phyloP scores from a whole-genome alignment of 495 filamentous ascomycete genomes.

The Ascodesmis nigricans region DNA sequence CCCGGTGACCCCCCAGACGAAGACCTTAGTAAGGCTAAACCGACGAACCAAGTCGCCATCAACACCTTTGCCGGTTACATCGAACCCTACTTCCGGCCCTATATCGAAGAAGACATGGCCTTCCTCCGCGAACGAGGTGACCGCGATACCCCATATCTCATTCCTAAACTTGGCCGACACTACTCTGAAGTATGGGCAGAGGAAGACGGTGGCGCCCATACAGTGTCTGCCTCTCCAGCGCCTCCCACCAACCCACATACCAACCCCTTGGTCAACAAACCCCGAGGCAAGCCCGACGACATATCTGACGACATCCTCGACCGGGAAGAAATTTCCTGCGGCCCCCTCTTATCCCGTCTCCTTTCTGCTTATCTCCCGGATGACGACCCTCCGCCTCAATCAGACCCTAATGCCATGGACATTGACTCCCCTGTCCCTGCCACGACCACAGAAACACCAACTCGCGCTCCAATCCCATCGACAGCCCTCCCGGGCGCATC shows the following conservation, averaged over 20 bases:
- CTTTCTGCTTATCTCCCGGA: constrained; percentile 67
- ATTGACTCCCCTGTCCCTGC: constrained; percentile 25
- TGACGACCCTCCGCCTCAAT: constrained; percentile 37
- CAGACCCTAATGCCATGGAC: constrained; percentile 32
- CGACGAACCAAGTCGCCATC: constrained; percentile 75
- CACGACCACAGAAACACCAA: background rate
- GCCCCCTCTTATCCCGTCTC: constrained; percentile 64
- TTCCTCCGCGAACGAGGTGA: constrained; percentile 84
- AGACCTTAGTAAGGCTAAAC: constrained; percentile 88
- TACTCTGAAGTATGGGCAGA: constrained; percentile 85
- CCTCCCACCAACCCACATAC: constrained; percentile 29
- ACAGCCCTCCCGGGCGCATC: constrained; percentile 55
- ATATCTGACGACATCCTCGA: constrained; percentile 68
- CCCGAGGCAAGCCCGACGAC: constrained; percentile 61
- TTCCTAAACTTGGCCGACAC: constrained; percentile 61
- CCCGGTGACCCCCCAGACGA: constrained; percentile 57
- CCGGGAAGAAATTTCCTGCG: constrained; percentile 75
- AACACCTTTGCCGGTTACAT: constrained; percentile 71
- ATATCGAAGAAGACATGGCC: constrained; percentile 84
- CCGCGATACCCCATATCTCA: constrained; percentile 56
- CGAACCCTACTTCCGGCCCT: constrained; percentile 74
- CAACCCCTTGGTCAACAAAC: constrained; percentile 50
- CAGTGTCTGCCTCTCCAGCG: constrained; percentile 20
- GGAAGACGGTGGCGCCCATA: constrained; percentile 28
- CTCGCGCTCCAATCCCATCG: no score